Percentiles rank a stretch among this genome's conserved stretches.
phyloP scores from a whole-genome alignment of 2,329 filamentous ascomycete genomes.

The Hymenoscyphus fructigenus region DNA sequence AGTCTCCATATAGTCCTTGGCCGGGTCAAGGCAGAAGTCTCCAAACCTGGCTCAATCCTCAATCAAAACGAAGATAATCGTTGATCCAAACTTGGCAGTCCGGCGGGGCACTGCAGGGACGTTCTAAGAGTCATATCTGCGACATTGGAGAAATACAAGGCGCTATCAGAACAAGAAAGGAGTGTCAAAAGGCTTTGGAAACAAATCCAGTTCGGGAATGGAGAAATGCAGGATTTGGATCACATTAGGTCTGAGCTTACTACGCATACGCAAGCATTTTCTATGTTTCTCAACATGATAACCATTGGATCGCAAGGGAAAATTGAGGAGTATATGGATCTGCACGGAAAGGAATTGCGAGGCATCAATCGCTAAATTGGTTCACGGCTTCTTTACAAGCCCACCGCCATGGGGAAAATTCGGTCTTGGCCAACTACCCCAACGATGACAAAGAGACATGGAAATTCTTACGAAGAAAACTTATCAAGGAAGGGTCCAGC shows the following conservation, averaged over 20 bases:
- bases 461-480: constrained; percentile 53
- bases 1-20: constrained; percentile 53
- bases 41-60: constrained; percentile 53
- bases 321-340: constrained; percentile 21
- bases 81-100: constrained; percentile 15
- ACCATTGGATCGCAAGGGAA: constrained; percentile 18
- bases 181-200: constrained; percentile 18
- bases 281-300: constrained; percentile 17
- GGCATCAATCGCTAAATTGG: constrained; percentile 20
- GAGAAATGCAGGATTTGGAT: constrained; percentile 18
- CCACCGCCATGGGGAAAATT: constrained; percentile 16
- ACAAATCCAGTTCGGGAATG: constrained; percentile 22
- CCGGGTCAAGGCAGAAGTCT: constrained; percentile 53
- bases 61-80: constrained; percentile 34
- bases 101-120: constrained; percentile 12
- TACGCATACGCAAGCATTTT: constrained; percentile 21
- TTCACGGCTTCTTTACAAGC: constrained; percentile 17
- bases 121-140: constrained; percentile 15
- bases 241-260: constrained; percentile 18
- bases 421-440: constrained; percentile 24
- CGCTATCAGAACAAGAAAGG: constrained; percentile 16
- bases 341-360: constrained; percentile 17
- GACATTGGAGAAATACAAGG: constrained; percentile 23
- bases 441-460: constrained; percentile 52
- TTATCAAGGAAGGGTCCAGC: constrained; percentile 56